Evolutionary conservation across 176 grass and related monocot genomes (phyloP).

Genomic region (Rhynchospora tenuis): DNA sequence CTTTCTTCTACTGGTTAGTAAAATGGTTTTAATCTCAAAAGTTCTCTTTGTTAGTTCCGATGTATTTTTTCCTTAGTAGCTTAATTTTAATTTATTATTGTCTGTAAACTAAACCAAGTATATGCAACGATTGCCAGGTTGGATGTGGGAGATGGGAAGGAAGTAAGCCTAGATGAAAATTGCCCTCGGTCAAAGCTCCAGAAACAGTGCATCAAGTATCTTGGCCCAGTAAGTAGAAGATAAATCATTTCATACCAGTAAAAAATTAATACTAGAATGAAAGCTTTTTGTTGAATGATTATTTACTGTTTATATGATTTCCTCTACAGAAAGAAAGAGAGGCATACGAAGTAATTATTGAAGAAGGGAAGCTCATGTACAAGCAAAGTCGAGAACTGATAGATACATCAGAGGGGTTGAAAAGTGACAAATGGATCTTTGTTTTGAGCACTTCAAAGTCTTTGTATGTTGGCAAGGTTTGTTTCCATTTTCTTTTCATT

Average conservation of each 20-base stretch:
- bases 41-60: not conserved
- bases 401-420: slow-evolving; percentile 45
- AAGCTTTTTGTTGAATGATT: not conserved
- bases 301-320: slow-evolving; percentile 8
- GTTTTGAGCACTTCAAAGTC: slow-evolving; percentile 78
- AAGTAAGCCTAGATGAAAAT: slow-evolving; percentile 43
- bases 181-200: slow-evolving; percentile 59
- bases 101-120: slow-evolving; percentile 36
- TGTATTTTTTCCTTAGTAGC: no score
- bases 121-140: slow-evolving; percentile 48
- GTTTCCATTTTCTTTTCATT: not conserved
- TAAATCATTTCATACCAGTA: not conserved
- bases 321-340: slow-evolving; percentile 86
- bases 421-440: slow-evolving; percentile 86
- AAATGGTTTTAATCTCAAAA: slow-evolving; percentile 7
- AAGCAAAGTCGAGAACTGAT: slow-evolving; percentile 58
- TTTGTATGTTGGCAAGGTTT: slow-evolving; percentile 72
- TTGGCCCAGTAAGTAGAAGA: slow-evolving; percentile 53
- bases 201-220: slow-evolving; percentile 79
- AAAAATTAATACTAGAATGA: not conserved
- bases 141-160: slow-evolving; percentile 86
- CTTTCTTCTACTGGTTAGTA: slow-evolving; percentile 92
- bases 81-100: not conserved
- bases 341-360: slow-evolving; percentile 57
- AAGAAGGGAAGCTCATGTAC: slow-evolving; percentile 62